Evolutionary conservation across 768 basidiomycete genomes (phyloP).

Genomic region (Phanerochaete sordida): DNA sequence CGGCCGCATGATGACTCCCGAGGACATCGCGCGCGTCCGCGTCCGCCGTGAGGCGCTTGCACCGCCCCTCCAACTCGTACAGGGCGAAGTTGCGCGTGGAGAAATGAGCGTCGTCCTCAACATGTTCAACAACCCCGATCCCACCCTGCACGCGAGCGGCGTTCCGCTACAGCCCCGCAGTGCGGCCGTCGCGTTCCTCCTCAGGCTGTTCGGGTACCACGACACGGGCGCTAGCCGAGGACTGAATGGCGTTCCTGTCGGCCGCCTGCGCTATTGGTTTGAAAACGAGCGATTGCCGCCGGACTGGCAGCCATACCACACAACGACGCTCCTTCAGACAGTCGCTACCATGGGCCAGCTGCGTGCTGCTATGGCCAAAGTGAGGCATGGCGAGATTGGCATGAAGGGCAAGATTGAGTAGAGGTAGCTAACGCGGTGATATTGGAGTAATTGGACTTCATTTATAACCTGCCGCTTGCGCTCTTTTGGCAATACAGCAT

Average conservation of each 20-base stretch:
- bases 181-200: too few species aligned
- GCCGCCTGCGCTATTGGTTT: neutral
- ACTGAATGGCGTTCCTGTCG: neutral
- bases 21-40: slow-evolving; percentile 47
- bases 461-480: too few species aligned
- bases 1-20: slow-evolving; percentile 14
- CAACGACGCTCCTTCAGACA: neutral
- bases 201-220: too few species aligned
- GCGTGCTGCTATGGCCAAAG: neutral
- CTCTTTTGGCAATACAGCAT: too few species aligned
- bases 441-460: too few species aligned
- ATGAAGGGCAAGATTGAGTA: too few species aligned
- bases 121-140: slow-evolving; percentile 38
- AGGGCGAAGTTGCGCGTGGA: slow-evolving; percentile 59
- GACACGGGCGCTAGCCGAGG: neutral
- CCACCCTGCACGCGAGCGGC: neutral
- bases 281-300: neutral
- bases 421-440: too few species aligned
- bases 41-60: slow-evolving; percentile 43
- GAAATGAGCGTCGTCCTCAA: slow-evolving; percentile 65
- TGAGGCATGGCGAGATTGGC: too few species aligned
- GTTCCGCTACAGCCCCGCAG: neutral
- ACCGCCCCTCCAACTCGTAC: slow-evolving; percentile 36
- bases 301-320: neutral
- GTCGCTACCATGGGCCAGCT: neutral